These are phyloP conservation scores for Protomyces arabidopsidicola DNA, from an alignment of 1,139 yeast genomes.

Conservation along the genomic window DNA sequence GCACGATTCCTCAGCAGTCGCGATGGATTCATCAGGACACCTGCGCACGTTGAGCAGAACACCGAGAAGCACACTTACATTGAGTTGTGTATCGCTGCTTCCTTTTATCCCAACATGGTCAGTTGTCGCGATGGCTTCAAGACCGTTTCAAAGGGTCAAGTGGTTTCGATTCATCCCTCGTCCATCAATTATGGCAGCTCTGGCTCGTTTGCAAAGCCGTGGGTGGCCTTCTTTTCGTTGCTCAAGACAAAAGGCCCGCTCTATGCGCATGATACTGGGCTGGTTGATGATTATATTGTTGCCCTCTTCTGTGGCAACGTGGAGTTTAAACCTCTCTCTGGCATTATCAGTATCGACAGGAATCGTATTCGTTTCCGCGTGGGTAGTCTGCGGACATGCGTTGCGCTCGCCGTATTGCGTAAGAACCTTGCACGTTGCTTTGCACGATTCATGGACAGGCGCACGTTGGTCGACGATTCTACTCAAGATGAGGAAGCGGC, in stretches of 20 bases:
- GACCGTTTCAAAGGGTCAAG: slow-evolving; percentile 19
- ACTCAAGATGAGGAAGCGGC: slow-evolving; percentile 1
- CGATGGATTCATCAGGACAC: slow-evolving; percentile 25
- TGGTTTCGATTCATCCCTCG: slow-evolving; percentile 19
- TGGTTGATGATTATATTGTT: slow-evolving; percentile 22
- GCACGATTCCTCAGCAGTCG: slow-evolving; percentile 13
- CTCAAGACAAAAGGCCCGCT: slow-evolving; percentile 17
- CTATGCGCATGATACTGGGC: slow-evolving; percentile 24
- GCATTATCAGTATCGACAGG: slow-evolving; percentile 14
- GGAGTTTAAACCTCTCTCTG: slow-evolving; percentile 17
- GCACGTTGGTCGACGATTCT: neutral
- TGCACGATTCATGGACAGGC: slow-evolving; percentile 16
- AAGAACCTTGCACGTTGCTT: slow-evolving; percentile 8
- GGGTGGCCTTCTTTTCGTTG: slow-evolving; percentile 14
- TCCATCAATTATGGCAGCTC: slow-evolving; percentile 2
- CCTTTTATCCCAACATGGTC: slow-evolving; percentile 27
- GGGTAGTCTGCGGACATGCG: slow-evolving; percentile 10
- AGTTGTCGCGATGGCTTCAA: slow-evolving; percentile 14
- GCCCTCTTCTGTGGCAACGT: slow-evolving; percentile 22
- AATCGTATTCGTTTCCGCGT: slow-evolving; percentile 7
- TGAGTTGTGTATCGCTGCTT: slow-evolving; percentile 20
- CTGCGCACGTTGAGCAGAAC: slow-evolving; percentile 2
- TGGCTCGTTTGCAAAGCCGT: slow-evolving; percentile 1
- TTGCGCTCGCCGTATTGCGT: slow-evolving; percentile 13
- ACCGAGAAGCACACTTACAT: slow-evolving; percentile 3